Percentiles rank a stretch among this genome's conserved stretches.
Conservation (phyloP, 2,329 filamentous ascomycete species). For the Phoma sp. region DNA sequence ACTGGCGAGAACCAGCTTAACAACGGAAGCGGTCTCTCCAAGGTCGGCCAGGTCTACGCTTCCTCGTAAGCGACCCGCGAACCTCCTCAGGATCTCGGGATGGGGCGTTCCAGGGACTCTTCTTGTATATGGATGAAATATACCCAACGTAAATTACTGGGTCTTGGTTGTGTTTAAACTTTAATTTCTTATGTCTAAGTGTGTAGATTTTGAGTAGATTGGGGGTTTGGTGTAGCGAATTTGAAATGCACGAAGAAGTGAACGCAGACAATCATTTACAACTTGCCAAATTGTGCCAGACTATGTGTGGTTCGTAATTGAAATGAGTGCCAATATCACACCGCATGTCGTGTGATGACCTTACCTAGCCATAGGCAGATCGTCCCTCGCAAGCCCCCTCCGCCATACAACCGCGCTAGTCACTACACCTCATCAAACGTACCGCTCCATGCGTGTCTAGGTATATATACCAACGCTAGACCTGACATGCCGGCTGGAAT, state of each 20-base stretch:
- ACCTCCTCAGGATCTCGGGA: background rate
- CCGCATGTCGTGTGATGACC: background rate
- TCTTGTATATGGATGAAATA: constrained; percentile 15
- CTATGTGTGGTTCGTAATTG: background rate
- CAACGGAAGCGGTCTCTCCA: constrained; percentile 23
- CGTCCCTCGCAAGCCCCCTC: too few species aligned
- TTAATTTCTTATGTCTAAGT: constrained; percentile 18
- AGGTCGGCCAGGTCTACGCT: constrained; percentile 37
- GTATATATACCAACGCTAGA: constrained; percentile 3
- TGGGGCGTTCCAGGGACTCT: constrained; percentile 11
- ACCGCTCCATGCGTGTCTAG: background rate
- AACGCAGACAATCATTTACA: background rate
- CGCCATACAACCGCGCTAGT: background rate
- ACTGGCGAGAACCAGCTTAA: constrained; percentile 39
- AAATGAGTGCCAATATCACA: background rate
- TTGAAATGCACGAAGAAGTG: background rate
- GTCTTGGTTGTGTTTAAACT: constrained; percentile 9
- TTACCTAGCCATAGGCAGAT: background rate
- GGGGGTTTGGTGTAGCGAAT: constrained; percentile 17
- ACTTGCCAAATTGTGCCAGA: background rate
- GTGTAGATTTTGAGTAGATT: background rate
- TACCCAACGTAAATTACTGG: constrained; percentile 9
- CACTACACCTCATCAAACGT: constrained; percentile 11
- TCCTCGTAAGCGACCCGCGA: constrained; percentile 13
- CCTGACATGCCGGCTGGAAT: background rate